Base-by-base conservation (phyloP, 2,329 filamentous ascomycete genomes). In the Cladobotryum protrusum region DNA sequence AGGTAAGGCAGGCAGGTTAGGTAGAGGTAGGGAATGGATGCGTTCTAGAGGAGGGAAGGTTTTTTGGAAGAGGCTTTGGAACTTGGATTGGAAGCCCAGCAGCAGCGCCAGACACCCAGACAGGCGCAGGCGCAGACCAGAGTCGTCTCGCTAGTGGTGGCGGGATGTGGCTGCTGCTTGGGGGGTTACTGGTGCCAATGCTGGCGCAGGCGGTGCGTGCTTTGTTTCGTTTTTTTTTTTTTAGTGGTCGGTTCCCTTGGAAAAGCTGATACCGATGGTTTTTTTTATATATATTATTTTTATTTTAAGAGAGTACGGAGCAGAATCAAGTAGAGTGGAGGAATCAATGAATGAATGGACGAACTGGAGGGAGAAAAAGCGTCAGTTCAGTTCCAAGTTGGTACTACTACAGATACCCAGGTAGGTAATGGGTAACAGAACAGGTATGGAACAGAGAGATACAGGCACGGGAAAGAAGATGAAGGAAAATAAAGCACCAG, bases 161-260 rank as follows among this genome's bases (percentile, higher is more conserved):
- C 49, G 49, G 48, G 43, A 50, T 52, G 49, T 52, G 49, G 49
- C 49, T 52, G 29, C 49, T 43, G 24, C 24, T 29, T 29, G 24
- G 44, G 43, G 43, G 20, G 45, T 20, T 37, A 45, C 49, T 48
- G 49, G 49, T 37, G 33, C 36, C 37, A 45, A 33, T 24, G 40
- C 40, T 35, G 19, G 32, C 8, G 18, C 40, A 36, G 19, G 36
- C 48, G 24, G 6, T 29, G 24, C 24, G 24, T 29, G 24, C 24
- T 29, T 29, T 29, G 6, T 29, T 29, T 29, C 11, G 2, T 29
- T 24, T 7, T 24, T 24, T 24, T 7, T 24, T 24, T 24, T 7
- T 24, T 24, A 4, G 4, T 24, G n/a, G n/a, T n/a, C n/a, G n/a
- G n/a, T n/a, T n/a, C n/a, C n/a, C n/a, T n/a, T n/a, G n/a, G n/a